Base-by-base conservation (phyloP, 805 yeast species). In the Schizosaccharomyces osmophilus region DNA sequence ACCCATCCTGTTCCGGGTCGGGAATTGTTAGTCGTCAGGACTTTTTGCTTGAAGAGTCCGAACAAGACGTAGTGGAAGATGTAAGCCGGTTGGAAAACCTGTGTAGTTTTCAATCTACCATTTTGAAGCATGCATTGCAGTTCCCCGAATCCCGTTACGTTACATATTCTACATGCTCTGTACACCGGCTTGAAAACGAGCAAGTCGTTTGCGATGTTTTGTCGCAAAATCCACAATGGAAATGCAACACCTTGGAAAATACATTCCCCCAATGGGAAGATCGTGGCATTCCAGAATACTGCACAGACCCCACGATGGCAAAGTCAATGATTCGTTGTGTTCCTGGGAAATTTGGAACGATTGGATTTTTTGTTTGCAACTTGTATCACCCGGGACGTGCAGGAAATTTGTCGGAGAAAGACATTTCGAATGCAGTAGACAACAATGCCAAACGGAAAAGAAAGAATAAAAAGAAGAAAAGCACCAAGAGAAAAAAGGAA, bases 1-100 rank as follows among this genome's bases (percentile, higher is more conserved):
- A 93, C 71, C 99, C 99, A 0, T 87, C 96, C 2, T 93, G 99
- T 71, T 87, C 96, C 29, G 99, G 99, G 0, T 84, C 95, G 59
- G 99, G 99, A 3, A 93, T 93, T 54, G 90, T 90, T 73, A 96
- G 97, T n/a, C 74, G 95, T 45, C 85, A 83, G 1, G 72, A 71
- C 29, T 62, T 62, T 48, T 39, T 59, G 26, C 24, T 19, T 17
- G 41, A 19, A 55, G 17, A 48, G 3, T 79, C 79, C 61, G 82
- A 80, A 63, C 73, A 74, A 48, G 75, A 75, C 5, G 62, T 15
- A 4, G 57, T 31, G 9, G 42, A 59, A 51, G 45, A 55, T 62
- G 65, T 31, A 63, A 79, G 79, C 64, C 74, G 96, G 68, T 74
- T 94, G 59, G 76, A 77, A 26, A 86, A 83, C 67, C 75, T 93